Base-by-base conservation (phyloP, 1,284 basidiomycete species). In the Laetiporus sulphureus region DNA sequence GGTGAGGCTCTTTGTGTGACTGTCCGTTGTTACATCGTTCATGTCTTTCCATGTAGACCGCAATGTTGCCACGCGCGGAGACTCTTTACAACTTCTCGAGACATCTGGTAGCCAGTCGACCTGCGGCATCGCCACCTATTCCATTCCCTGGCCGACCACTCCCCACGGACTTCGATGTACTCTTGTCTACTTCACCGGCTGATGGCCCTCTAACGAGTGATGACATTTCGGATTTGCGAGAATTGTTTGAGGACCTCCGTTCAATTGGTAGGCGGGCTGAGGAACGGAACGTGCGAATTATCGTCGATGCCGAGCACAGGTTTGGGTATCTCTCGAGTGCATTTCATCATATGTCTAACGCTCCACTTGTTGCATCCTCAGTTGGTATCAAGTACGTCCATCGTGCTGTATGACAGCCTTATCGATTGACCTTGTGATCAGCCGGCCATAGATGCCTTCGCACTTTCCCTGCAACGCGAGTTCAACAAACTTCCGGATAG, bases 261-360 rank as follows among this genome's bases (percentile, higher is more conserved):
- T 31, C 12, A 69, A 82, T 58, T 61, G 92, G 46, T 57, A 50
- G 63, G 5, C 71, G 65, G 35, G 90, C 85, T 0, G 65, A 73
- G 54, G 66, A 77, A 40, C 66, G 77, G 24, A 72, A 72, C 2
- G 73, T 89, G 0, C 72, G 71, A 50, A 65, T 94, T 30, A 77
- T 87, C 38, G 68, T 94, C 34, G 91, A 93, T 55, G 90, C 91
- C 5, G 91, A 94, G 57, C 76, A 91, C 58, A 83, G 75, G 73
- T 80, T 32, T 25, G 66, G 30, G 8, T 27, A n/a, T n/a, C n/a
- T n/a, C n/a, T n/a, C n/a, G n/a, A n/a, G n/a, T n/a, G n/a, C n/a
- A n/a, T n/a, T n/a, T n/a, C n/a, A n/a, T n/a, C n/a, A n/a, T n/a
- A n/a, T n/a, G n/a, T n/a, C n/a, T n/a, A 27, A 27, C 7, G 25